Evolutionary conservation across 805 yeast genomes (phyloP).

Genomic region (Kregervanrija delftensis): DNA sequence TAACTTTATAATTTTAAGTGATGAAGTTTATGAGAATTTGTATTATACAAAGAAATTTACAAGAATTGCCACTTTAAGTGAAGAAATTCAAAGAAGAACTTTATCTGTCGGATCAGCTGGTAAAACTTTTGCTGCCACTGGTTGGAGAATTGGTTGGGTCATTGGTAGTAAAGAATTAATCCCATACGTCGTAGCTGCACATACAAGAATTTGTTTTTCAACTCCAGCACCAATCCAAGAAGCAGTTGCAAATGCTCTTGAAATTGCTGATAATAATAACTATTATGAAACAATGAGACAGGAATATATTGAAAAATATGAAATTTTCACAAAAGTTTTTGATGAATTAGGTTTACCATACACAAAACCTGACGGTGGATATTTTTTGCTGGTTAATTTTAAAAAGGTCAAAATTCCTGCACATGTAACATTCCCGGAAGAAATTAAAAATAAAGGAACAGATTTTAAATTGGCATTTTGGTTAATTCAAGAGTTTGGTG

Average conservation of each 20-base stretch:
- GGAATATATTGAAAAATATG: constrained; percentile 65
- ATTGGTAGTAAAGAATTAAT: constrained; percentile 80
- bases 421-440: constrained; percentile 57
- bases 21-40: constrained; percentile 92
- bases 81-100: constrained; percentile 69
- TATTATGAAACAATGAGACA: constrained; percentile 68
- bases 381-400: constrained; percentile 84
- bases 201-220: constrained; percentile 89
- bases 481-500: constrained; percentile 88
- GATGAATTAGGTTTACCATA: constrained; percentile 87
- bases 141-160: constrained; percentile 98
- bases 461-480: constrained; percentile 90
- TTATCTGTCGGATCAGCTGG: constrained; percentile 96
- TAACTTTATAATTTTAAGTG: constrained; percentile 77
- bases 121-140: constrained; percentile 97
- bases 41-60: constrained; percentile 62
- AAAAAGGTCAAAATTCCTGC: constrained; percentile 73
- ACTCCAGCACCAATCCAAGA: constrained; percentile 90
- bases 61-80: constrained; percentile 67
- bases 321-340: constrained; percentile 66
- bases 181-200: constrained; percentile 79
- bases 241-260: constrained; percentile 77
- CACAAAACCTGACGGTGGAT: constrained; percentile 89
- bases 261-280: constrained; percentile 48
- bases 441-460: constrained; percentile 58